Conservation (phyloP, 1,139 yeast genomes). For the Sugiyamaella castrensis region DNA sequence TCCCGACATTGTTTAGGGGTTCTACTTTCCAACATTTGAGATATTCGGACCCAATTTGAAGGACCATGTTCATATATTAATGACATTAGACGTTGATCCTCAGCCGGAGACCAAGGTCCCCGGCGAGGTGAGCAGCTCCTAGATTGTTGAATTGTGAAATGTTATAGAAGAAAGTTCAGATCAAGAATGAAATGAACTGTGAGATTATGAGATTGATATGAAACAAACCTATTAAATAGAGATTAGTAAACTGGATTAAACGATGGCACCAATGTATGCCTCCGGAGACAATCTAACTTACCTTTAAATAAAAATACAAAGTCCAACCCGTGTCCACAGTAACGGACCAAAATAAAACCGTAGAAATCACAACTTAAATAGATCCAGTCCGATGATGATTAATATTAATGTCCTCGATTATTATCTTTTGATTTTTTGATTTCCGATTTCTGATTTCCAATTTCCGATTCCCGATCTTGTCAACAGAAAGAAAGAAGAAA, state of each 20-base stretch:
- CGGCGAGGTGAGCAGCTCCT: conserved; percentile 16
- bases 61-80: conserved; percentile 76
- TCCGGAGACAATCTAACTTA: no score
- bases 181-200: background rate
- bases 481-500: no score
- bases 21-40: conserved; percentile 68
- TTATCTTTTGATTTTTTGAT: no score
- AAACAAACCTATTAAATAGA: background rate
- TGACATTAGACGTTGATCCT: conserved; percentile 69
- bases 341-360: no score
- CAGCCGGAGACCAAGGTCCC: conserved; percentile 92
- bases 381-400: no score
- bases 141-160: conserved; percentile 11
- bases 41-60: conserved; percentile 84
- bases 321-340: no score
- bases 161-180: background rate
- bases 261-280: background rate
- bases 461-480: no score
- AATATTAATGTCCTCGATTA: no score
- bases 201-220: background rate
- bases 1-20: conserved; percentile 94
- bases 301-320: no score
- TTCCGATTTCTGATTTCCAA: no score
- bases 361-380: no score
- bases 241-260: no score